These are phyloP conservation scores for Phylloporus scabripes DNA, from an alignment of 768 basidiomycete genomes.

Conservation along the genomic window DNA sequence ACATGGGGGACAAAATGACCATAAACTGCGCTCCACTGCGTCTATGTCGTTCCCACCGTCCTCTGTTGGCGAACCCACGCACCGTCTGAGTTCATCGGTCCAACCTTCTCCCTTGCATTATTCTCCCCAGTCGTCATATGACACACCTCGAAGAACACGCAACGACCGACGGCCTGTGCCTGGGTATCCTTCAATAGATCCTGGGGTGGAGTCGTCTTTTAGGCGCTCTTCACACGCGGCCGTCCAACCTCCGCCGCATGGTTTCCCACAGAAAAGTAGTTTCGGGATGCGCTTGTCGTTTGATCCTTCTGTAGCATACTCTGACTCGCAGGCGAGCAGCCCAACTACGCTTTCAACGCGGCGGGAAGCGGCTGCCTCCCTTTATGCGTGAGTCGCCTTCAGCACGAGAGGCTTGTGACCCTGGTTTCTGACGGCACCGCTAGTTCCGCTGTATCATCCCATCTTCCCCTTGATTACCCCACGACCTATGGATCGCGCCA, in stretches of 20 bases:
- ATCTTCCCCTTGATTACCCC: conserved; percentile 26
- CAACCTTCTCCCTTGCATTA: conserved; percentile 19
- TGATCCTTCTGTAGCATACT: conserved; percentile 47
- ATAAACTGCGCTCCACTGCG: conserved; percentile 13
- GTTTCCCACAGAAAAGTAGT: conserved; percentile 2
- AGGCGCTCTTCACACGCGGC: conserved; percentile 16
- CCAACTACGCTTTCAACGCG: conserved; percentile 2
- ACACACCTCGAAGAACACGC: conserved; percentile 12
- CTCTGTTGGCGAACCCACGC: conserved; percentile 30
- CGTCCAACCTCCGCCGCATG: conserved; percentile 3
- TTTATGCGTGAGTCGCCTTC: conserved; percentile 49
- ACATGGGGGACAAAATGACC: not conserved
- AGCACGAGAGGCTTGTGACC: not conserved
- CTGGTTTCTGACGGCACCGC: conserved; percentile 2
- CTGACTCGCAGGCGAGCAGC: conserved; percentile 14
- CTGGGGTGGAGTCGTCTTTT: conserved; percentile 12
- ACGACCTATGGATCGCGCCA: conserved; percentile 7
- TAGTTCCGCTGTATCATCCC: conserved; percentile 53
- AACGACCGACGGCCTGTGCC: conserved; percentile 6
- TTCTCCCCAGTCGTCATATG: conserved; percentile 19
- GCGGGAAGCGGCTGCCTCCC: conserved; percentile 31
- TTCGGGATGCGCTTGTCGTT: conserved; percentile 29
- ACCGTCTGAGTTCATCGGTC: conserved; percentile 20
- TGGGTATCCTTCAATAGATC: conserved; percentile 4
- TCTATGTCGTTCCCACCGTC: conserved; percentile 37